These are phyloP conservation scores for Mucor sp. DNA, from an alignment of 371 early-diverging fungal species.

Conservation along the genomic window DNA sequence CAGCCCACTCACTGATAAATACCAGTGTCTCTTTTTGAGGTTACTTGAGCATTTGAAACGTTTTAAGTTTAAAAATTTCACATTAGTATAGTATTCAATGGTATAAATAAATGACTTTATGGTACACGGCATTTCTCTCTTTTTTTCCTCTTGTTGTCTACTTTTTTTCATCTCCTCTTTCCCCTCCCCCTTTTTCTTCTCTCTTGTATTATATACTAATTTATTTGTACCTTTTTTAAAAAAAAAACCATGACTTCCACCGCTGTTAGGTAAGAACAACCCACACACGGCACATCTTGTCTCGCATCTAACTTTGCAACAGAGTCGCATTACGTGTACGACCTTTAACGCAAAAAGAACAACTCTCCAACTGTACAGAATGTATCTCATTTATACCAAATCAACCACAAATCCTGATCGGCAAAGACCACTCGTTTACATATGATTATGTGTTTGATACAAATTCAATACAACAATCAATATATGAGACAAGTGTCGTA, in stretches of 20 bases:
- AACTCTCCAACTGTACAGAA: conserved; percentile 66
- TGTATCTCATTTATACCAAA: conserved; percentile 68
- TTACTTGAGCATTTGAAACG: conserved; percentile 11
- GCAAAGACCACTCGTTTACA: conserved; percentile 75
- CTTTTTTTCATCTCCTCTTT: neutral
- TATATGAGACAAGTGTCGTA: conserved; percentile 71
- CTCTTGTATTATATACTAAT: conserved; percentile 1
- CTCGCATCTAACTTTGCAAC: conserved; percentile 1
- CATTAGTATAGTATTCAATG: neutral
- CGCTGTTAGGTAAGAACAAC: conserved; percentile 38
- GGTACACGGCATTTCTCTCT: neutral
- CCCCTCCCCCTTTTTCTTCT: neutral
- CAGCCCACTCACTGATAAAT: conserved; percentile 7
- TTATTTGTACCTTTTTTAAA: neutral
- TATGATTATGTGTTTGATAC: conserved; percentile 87
- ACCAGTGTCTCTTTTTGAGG: neutral
- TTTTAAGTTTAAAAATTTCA: conserved; percentile 8
- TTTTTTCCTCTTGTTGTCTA: neutral
- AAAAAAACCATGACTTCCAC: conserved; percentile 28
- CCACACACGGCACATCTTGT: neutral
- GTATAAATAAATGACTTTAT: conserved; percentile 2
- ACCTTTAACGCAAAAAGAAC: conserved; percentile 77
- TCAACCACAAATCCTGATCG: conserved; percentile 65
- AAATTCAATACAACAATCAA: conserved; percentile 62
- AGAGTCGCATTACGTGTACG: conserved; percentile 84